Base-by-base conservation (phyloP, 257 asterid species). In the Scutellaria minor region DNA sequence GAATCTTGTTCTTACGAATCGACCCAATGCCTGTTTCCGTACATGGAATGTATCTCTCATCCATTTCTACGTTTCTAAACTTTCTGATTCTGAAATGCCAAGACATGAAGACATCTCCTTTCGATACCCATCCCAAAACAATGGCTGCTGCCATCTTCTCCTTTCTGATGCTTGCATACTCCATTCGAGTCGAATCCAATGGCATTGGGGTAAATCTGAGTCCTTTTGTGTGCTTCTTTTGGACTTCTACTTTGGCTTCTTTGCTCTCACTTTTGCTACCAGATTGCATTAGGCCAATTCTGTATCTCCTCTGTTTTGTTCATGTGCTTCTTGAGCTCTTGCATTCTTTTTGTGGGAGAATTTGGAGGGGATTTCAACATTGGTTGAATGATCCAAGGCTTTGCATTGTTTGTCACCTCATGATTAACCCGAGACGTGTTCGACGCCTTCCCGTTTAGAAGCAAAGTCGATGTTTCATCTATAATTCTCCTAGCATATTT, bases 101-200 rank as follows among this genome's bases (percentile, higher is more conserved):
- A 57, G 75, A 37, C 48, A 27, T n/a, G 50, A 22, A 42, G 2
- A 45, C 15, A 3, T 45, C 57, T 27, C 75, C 68, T 4, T 70
- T 57, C 18, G 68, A 70, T 3, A 58, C 75, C 12, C 68, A 70
- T 48, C 75, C 75, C 15, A 70, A 70, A 27, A 70, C 75, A 37
- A 58, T 14, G 56, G 5, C 40, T 27, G 55, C 46, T 5, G 60
- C 68, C 2, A 10, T 70, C 40, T 3, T 70, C 10, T 24, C 59
- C 8, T 9, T 58, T 24, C 27, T 70, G 50, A 8, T 57, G 14
- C 68, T 70, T 11, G 75, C n/a, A 6, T 70, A 20, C 66, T 70
- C n/a, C 57, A 20, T 18, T 2, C 18, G 40, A 22, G 53, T 18
- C 2, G 18, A 18, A 37, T 9, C 51, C 6, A 14, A 60, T 6